Evolutionary conservation across 352 stramenopile genomes (phyloP).

Genomic region (Phytophthora pseudosyringae): DNA sequence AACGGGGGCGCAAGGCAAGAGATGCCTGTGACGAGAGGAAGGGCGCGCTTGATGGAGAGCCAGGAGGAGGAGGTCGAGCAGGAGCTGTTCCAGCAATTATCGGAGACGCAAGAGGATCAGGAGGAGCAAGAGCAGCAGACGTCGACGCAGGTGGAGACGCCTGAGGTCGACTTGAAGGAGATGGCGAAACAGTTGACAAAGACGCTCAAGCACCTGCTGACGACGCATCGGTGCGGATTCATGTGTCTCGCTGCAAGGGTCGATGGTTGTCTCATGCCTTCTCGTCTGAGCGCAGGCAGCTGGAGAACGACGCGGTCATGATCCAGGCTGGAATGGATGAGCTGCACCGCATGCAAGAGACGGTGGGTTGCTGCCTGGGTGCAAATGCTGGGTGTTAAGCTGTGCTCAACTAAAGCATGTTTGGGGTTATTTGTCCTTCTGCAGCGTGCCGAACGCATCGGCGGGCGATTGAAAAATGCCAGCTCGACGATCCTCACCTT

Average conservation of each 20-base stretch:
- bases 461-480: constrained; percentile 50
- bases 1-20: background rate
- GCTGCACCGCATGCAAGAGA: constrained; percentile 60
- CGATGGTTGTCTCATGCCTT: constrained; percentile 9
- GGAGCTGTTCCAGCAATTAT: constrained; percentile 17
- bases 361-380: constrained; percentile 28
- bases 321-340: constrained; percentile 73
- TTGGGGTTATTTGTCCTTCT: background rate
- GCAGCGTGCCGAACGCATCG: constrained; percentile 51
- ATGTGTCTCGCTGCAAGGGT: background rate
- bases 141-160: constrained; percentile 14
- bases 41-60: constrained; percentile 39
- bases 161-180: constrained; percentile 35
- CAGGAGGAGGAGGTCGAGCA: constrained; percentile 32
- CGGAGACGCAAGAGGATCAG: constrained; percentile 24
- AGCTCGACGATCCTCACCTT: constrained; percentile 69
- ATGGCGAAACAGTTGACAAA: constrained; percentile 43
- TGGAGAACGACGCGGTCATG: constrained; percentile 55
- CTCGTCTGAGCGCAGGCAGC: constrained; percentile 37
- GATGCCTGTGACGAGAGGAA: constrained; percentile 46
- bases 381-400: background rate
- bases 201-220: constrained; percentile 44
- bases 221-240: constrained; percentile 35
- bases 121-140: constrained; percentile 23
- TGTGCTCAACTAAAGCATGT: background rate